Base-by-base conservation (phyloP, 2,329 filamentous ascomycete species). In the Sphaerulina vaccinii region DNA sequence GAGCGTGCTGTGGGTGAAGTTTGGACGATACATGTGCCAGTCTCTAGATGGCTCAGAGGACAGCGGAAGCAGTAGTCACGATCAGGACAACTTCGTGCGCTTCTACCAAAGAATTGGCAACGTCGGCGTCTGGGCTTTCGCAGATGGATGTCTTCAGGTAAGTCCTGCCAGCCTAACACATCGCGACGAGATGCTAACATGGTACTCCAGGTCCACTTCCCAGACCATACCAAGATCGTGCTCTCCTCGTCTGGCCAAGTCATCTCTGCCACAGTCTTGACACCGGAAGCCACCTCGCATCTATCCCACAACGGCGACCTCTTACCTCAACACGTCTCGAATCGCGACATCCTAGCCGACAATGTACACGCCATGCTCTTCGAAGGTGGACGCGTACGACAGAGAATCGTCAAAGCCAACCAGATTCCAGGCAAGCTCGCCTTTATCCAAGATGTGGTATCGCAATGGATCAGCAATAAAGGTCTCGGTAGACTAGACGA, bases 221-320 rank as follows among this genome's bases (percentile, higher is more conserved):
- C 88, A 2, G 88, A 93, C 61, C 88, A 93, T 68, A 92, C 88
- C 53, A 93, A 93, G 71, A 81, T 93, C 49, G 85, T 92, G 10
- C 73, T 93, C 21, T 88, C 89, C 52, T 74, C 85, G 1, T 81
- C 86, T 23, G 88, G 86, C n/a, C 82, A 79, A 1, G 86, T 84
- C 77, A 86, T 87, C 60, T 86, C 88, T 66, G 89, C 90, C 66
- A 87, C 87, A 73, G 85, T 88, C 63, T 80, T 91, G 16, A 82
- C 86, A 0, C 74, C 82, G n/a, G 82, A 86, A 52, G 87, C 87
- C 1, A 83, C 86, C 2, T 75, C 81, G 58, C 79, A 83, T 33
- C 79, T 92, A 9, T 77, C 81, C 2, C 71, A 77, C 23, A 83
- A 82, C 1, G 84, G 85, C 50, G 80, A 75, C 19, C 67, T 78